phyloP scores from a whole-genome alignment of 2,329 filamentous ascomycete genomes.

The Huntiella decipiens region DNA sequence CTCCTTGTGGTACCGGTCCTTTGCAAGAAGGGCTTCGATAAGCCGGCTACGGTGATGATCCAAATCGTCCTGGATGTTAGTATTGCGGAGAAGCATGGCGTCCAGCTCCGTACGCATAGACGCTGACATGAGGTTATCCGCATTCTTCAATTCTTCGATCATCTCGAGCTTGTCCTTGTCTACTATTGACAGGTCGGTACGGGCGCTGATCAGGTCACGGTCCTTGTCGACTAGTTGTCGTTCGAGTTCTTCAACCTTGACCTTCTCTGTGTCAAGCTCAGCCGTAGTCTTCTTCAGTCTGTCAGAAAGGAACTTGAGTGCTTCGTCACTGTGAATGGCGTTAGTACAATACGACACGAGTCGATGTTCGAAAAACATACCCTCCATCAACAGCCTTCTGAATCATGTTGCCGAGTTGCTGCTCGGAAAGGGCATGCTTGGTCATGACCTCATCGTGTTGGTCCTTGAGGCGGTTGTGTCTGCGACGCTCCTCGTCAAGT shows the following conservation, averaged over 20 bases:
- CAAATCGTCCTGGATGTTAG: conserved; percentile 29
- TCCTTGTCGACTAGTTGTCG: conserved; percentile 32
- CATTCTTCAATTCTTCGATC: conserved; percentile 37
- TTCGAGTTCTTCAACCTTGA: conserved; percentile 25
- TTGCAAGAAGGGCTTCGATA: conserved; percentile 38
- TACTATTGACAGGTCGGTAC: conserved; percentile 34
- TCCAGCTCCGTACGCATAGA: conserved; percentile 41
- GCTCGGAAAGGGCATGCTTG: conserved; percentile 35
- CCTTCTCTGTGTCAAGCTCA: conserved; percentile 29
- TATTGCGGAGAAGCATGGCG: conserved; percentile 31
- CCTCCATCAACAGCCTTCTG: conserved; percentile 33
- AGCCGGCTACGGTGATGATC: conserved; percentile 41
- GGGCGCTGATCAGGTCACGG: conserved; percentile 33
- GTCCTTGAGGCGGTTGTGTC: conserved; percentile 31
- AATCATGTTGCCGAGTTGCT: conserved; percentile 37
- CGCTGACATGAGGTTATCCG: conserved; percentile 37
- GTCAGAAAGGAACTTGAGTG: conserved; percentile 18
- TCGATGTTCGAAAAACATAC: conserved; percentile 8
- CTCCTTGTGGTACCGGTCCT: conserved; percentile 39
- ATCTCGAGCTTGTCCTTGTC: conserved; percentile 34
- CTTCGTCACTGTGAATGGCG: conserved; percentile 10
- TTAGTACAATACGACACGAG: not conserved
- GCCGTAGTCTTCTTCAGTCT: conserved; percentile 25
- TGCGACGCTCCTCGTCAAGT: conserved; percentile 33
- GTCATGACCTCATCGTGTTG: conserved; percentile 38